Conservation (phyloP, 805 yeast genomes). For the Danielozyma ontarioensis region DNA sequence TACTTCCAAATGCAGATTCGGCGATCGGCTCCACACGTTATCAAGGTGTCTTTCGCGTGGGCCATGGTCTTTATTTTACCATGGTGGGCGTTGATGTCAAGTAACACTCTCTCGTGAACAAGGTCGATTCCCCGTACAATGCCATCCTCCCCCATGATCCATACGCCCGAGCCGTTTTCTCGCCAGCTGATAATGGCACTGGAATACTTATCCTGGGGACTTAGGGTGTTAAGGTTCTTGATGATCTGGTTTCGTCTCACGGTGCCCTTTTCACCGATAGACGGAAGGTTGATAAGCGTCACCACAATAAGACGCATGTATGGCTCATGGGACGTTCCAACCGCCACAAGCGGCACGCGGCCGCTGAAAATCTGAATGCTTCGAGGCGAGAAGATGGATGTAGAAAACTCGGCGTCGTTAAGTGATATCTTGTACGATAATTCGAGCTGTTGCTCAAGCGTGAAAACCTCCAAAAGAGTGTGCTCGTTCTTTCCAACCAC, state of each 20-base stretch:
- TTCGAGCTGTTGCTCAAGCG: slow-evolving; percentile 13
- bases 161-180: slow-evolving; percentile 43
- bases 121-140: slow-evolving; percentile 54
- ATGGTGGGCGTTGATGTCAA: slow-evolving; percentile 31
- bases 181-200: slow-evolving; percentile 46
- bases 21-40: slow-evolving; percentile 46
- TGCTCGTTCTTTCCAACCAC: slow-evolving; percentile 57
- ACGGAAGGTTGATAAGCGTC: slow-evolving; percentile 15
- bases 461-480: slow-evolving; percentile 49
- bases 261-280: slow-evolving; percentile 3
- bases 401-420: slow-evolving; percentile 69
- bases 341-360: slow-evolving; percentile 36
- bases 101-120: slow-evolving; percentile 27
- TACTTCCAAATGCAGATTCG: no score
- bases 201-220: slow-evolving; percentile 69
- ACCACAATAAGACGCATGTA: slow-evolving; percentile 63
- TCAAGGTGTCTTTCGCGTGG: slow-evolving; percentile 31
- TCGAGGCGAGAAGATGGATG: slow-evolving; percentile 59
- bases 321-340: slow-evolving; percentile 77
- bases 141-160: slow-evolving; percentile 73
- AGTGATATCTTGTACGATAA: slow-evolving; percentile 49
- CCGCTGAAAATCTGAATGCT: slow-evolving; percentile 21
- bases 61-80: slow-evolving; percentile 45
- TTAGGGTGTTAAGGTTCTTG: slow-evolving; percentile 35
- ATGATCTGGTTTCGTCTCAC: slow-evolving; percentile 23